Percentiles rank a stretch among this genome's conserved stretches.
These are phyloP conservation scores for Populus ilicifolia DNA, from an alignment of 345 rosid species.

Conservation along the genomic window DNA sequence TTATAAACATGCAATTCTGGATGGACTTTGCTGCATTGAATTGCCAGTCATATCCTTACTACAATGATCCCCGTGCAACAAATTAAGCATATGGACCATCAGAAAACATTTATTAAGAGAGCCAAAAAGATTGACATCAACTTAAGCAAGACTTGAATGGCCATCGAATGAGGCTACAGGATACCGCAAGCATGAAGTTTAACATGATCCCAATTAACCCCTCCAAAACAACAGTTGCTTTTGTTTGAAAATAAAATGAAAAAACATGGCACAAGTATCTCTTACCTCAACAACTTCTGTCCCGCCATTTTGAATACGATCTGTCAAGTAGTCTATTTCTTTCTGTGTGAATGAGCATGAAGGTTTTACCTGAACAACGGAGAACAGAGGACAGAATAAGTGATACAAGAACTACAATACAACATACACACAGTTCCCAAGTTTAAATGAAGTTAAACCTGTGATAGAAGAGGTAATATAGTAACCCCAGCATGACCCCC, in stretches of 20 bases:
- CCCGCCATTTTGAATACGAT: conserved; percentile 97
- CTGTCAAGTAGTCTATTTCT: conserved; percentile 77
- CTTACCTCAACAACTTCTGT: conserved; percentile 93
- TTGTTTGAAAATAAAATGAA: not conserved
- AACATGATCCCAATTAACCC: too few species aligned
- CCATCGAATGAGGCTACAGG: too few species aligned
- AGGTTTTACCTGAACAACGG: conserved; percentile 64
- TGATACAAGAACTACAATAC: not conserved
- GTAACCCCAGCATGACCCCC: conserved; percentile 98
- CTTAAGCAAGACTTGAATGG: not conserved
- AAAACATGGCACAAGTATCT: not conserved
- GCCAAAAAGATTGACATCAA: not conserved
- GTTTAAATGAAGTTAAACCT: conserved; percentile 40
- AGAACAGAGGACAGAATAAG: not conserved
- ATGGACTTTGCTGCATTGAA: not conserved
- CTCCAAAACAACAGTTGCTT: not conserved
- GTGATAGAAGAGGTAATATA: conserved; percentile 89
- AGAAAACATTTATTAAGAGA: not conserved
- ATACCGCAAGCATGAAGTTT: too few species aligned
- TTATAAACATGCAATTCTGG: not conserved
- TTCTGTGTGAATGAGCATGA: conserved; percentile 67
- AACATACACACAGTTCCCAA: not conserved
- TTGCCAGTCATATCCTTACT: not conserved
- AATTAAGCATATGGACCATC: too few species aligned
- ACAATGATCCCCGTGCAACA: not conserved